These are phyloP conservation scores for Dactylellina haptotyla DNA, from an alignment of 2,329 filamentous ascomycete species.

Conservation along the genomic window DNA sequence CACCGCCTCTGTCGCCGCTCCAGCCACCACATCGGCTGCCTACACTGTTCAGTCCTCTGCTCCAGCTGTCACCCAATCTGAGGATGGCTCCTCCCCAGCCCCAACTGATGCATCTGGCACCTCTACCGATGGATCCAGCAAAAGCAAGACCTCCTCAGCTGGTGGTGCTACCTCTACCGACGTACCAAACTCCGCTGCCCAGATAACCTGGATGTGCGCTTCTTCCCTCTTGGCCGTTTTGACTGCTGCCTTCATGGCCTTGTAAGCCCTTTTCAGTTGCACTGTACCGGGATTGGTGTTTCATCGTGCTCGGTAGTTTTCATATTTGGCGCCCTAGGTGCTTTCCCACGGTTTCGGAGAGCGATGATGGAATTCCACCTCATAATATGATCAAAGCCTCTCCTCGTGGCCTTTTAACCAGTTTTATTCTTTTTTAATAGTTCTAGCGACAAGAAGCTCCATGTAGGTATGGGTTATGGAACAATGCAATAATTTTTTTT, in stretches of 20 bases:
- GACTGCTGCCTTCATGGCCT: constrained; percentile 52
- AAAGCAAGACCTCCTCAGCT: constrained; percentile 4
- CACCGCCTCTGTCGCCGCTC: constrained; percentile 1
- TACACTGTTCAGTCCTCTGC: not conserved
- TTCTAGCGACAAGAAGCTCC: constrained; percentile 8
- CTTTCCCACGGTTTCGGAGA: no score
- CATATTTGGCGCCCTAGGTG: no score
- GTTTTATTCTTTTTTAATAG: not conserved
- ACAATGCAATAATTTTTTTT: constrained; percentile 4
- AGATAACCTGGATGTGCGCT: constrained; percentile 54
- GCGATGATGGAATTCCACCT: no score
- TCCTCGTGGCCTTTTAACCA: not conserved
- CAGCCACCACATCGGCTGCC: constrained; percentile 36
- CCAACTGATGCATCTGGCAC: no score
- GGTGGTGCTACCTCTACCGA: constrained; percentile 21
- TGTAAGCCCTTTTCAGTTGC: constrained; percentile 18
- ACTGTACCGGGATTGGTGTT: not conserved
- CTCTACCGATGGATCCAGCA: not conserved
- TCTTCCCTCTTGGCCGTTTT: constrained; percentile 51
- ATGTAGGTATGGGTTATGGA: constrained; percentile 32
- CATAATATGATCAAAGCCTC: not conserved
- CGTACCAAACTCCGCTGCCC: constrained; percentile 21
- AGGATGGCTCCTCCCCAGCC: constrained; percentile 15
- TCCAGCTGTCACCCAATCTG: constrained; percentile 4
- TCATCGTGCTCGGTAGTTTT: not conserved